Conservation (phyloP, 2,329 filamentous ascomycete species). For the Didymella sp. region DNA sequence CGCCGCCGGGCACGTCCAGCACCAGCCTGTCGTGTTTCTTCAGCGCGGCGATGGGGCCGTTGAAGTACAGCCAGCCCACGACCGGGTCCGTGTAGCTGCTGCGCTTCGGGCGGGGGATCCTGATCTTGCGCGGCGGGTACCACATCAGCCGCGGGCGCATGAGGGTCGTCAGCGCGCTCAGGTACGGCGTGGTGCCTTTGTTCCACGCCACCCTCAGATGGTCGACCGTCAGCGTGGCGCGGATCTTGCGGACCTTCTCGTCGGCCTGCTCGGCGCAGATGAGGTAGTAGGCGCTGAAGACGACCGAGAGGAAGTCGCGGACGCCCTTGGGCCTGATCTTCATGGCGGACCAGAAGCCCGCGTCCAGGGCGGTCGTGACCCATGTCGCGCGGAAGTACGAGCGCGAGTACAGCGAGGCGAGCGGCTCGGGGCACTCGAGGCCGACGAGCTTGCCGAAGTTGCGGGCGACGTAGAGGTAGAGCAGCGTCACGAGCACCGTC, state of each 20-base stretch:
- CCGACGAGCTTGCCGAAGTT: conserved; percentile 94
- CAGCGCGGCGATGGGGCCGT: conserved; percentile 81
- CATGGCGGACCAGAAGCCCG: conserved; percentile 99
- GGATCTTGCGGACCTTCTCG: conserved; percentile 92
- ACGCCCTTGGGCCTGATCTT: conserved; percentile 81
- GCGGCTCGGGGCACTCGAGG: conserved; percentile 88
- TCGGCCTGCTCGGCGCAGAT: conserved; percentile 93
- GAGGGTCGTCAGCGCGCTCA: conserved; percentile 74
- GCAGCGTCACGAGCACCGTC: conserved; percentile 81
- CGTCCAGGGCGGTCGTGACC: conserved; percentile 92
- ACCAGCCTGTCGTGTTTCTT: conserved; percentile 79
- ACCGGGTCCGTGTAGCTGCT: conserved; percentile 87
- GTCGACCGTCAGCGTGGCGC: conserved; percentile 85
- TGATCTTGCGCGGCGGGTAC: conserved; percentile 80
- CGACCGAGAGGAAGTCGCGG: conserved; percentile 79
- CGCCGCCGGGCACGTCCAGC: conserved; percentile 89
- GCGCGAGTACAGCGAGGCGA: conserved; percentile 91
- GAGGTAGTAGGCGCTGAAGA: conserved; percentile 90
- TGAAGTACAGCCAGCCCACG: conserved; percentile 90
- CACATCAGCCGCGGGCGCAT: conserved; percentile 79
- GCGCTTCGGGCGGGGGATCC: conserved; percentile 79
- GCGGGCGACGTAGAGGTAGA: conserved; percentile 88
- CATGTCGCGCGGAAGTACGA: conserved; percentile 96
- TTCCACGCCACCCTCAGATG: conserved; percentile 95
- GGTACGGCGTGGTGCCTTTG: conserved; percentile 87